Evolutionary conservation across 768 basidiomycete species (phyloP), one percentile per base, ranked within the genome.

Genomic region (Collybia sp.): DNA sequence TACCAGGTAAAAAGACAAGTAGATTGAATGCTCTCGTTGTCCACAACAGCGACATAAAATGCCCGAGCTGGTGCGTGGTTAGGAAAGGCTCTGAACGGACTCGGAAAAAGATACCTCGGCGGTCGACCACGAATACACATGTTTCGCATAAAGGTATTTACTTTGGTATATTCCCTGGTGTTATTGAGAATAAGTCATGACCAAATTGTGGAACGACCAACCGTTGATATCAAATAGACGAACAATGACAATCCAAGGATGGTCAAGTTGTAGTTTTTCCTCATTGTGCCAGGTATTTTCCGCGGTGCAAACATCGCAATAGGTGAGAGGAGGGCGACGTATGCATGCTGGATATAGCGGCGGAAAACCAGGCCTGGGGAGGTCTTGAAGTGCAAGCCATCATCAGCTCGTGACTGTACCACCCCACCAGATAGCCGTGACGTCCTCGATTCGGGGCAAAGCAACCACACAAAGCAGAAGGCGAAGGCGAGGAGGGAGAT

Each of bases 61-160:
- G 82, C 39, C 86, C 83, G 50, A 89, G 57, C 76, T 85, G 51
- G 32, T 6, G 25, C 17, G 2, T 4, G 15, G 54, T 52, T 12
- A 59, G 20, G 30, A 36, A 13, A 6, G 9, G n/a, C 33, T 20
- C 15, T 17, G 34, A 10, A 6, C 4, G 12, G 15, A 36, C 18
- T 17, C 2, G 20, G 45, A 15, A 32, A 30, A 48, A 56, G 58
- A 34, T 55, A 61, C 77, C 69, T 82, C 69, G 32, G 77, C 76
- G 10, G 85, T 73, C 12, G 71, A 73, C 88, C 88, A 89, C 10
- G 67, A 59, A 54, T 83, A 89, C 9, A 83, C 67, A 56, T 88
- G 83, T 53, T 80, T 79, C 0, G 83, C 87, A 50, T 89, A 92
- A 31, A 90, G 65, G 53, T 88, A 89, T 61, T 90, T 91, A 48